These are phyloP conservation scores for Heliamphora pulchella DNA, from an alignment of 179 eudicot genomes.

Conservation along the genomic window DNA sequence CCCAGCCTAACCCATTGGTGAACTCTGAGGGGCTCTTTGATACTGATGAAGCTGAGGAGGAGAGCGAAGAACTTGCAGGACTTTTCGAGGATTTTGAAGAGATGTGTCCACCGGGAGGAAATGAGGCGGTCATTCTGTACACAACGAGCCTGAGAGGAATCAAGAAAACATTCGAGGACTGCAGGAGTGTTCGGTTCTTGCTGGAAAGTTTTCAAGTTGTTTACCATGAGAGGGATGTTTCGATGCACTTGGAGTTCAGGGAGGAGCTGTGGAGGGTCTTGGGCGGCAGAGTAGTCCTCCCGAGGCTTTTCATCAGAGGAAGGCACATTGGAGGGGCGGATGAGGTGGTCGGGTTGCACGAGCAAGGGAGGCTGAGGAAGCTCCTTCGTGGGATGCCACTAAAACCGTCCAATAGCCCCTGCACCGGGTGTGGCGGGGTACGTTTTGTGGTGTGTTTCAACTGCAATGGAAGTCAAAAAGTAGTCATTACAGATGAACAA, in stretches of 20 bases:
- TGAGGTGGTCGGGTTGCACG: conserved; percentile 54
- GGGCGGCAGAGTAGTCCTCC: conserved; percentile 50
- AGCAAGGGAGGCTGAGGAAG: conserved; percentile 41
- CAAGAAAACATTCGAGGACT: conserved; percentile 72
- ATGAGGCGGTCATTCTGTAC: conserved; percentile 53
- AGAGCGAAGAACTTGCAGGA: background rate
- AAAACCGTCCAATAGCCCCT: conserved; percentile 30
- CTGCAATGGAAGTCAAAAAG: conserved; percentile 66
- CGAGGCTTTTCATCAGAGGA: conserved; percentile 63
- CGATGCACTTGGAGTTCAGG: conserved; percentile 55
- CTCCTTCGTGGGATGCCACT: conserved; percentile 51
- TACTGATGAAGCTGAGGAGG: background rate
- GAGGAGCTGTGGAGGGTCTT: conserved; percentile 62
- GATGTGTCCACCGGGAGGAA: conserved; percentile 55
- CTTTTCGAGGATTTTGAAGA: conserved; percentile 28
- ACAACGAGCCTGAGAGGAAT: conserved; percentile 79
- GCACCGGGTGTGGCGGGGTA: conserved; percentile 61
- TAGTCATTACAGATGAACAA: conserved; percentile 31
- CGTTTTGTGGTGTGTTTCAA: conserved; percentile 49
- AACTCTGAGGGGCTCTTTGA: background rate
- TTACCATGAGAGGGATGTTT: conserved; percentile 59
- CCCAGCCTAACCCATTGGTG: background rate
- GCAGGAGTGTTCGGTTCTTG: conserved; percentile 50
- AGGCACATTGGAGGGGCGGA: conserved; percentile 80
- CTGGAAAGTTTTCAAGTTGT: conserved; percentile 50